phyloP scores from a whole-genome alignment of 768 basidiomycete species.

The Dacryopinax primogenitus region DNA sequence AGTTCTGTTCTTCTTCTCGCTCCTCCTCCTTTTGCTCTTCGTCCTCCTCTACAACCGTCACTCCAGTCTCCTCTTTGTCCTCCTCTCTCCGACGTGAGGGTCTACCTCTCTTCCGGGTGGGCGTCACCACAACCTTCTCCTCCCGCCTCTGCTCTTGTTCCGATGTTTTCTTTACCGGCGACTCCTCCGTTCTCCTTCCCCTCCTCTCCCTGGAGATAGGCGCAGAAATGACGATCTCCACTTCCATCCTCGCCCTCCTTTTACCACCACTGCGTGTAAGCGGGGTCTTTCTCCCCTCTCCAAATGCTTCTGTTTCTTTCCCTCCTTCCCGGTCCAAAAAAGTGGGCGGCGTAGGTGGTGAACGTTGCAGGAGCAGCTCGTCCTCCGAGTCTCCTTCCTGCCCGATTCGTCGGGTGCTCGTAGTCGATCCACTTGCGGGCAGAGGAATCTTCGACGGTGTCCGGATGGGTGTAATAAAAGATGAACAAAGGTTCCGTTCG shows the following conservation, averaged over 20 bases:
- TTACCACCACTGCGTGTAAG: too few relatives aligned
- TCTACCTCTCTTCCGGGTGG: not conserved
- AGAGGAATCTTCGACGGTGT: too few relatives aligned
- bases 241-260: too few relatives aligned
- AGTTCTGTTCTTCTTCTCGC: not conserved
- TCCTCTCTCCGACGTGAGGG: not conserved
- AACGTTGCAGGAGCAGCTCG: not conserved
- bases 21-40: not conserved
- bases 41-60: not conserved
- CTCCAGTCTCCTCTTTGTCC: not conserved
- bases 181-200: too few relatives aligned
- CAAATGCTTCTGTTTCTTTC: too few relatives aligned
- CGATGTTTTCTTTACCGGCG: not conserved
- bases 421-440: too few relatives aligned
- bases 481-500: too few relatives aligned
- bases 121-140: not conserved
- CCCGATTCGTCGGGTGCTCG: too few relatives aligned
- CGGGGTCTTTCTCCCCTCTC: too few relatives aligned
- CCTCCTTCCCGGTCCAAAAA: not conserved
- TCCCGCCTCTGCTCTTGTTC: not conserved
- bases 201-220: too few relatives aligned
- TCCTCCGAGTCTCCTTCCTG: not conserved
- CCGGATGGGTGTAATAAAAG: too few relatives aligned
- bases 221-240: too few relatives aligned
- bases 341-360: not conserved